phyloP scores from a whole-genome alignment of 192 early-diverging fungal species.

The Coemansia sp. region DNA sequence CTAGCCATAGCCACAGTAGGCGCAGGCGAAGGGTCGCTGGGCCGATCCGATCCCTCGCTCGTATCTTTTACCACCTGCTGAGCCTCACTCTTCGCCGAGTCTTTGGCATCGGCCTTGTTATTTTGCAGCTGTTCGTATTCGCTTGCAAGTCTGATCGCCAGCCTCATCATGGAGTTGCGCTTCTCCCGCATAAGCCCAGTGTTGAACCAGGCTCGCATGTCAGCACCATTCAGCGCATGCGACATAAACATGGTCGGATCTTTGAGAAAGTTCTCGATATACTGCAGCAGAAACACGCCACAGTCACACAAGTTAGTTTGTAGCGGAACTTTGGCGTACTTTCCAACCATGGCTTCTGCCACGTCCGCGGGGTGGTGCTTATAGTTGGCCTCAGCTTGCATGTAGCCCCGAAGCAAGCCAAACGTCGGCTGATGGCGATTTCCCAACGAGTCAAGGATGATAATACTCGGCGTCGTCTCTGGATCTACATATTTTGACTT shows the following conservation, averaged over 20 bases:
- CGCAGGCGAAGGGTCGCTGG: background rate
- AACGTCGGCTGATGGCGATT: slow-evolving; percentile 36
- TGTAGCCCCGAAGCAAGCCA: slow-evolving; percentile 51
- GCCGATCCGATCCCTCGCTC: background rate
- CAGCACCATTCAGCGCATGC: slow-evolving; percentile 27
- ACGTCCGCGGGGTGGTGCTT: slow-evolving; percentile 48
- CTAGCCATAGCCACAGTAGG: background rate
- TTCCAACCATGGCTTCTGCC: slow-evolving; percentile 29
- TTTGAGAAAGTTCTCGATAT: slow-evolving; percentile 68
- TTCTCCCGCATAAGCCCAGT: slow-evolving; percentile 28
- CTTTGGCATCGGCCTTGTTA: background rate
- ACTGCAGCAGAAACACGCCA: slow-evolving; percentile 83
- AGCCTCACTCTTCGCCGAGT: background rate
- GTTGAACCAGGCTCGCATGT: slow-evolving; percentile 36
- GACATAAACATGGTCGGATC: slow-evolving; percentile 38
- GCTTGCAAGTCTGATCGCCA: slow-evolving; percentile 24
- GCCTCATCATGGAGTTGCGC: slow-evolving; percentile 28
- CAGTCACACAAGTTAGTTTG: slow-evolving; percentile 86
- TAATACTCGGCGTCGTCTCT: slow-evolving; percentile 19
- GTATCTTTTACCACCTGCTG: background rate
- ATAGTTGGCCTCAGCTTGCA: slow-evolving; percentile 56
- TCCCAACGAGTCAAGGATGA: slow-evolving; percentile 51
- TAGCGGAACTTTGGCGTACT: slow-evolving; percentile 67
- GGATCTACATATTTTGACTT: slow-evolving; percentile 28
- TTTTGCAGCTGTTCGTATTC: slow-evolving; percentile 10